phyloP scores from a whole-genome alignment of 768 basidiomycete genomes.

The Boletus reticuloceps region DNA sequence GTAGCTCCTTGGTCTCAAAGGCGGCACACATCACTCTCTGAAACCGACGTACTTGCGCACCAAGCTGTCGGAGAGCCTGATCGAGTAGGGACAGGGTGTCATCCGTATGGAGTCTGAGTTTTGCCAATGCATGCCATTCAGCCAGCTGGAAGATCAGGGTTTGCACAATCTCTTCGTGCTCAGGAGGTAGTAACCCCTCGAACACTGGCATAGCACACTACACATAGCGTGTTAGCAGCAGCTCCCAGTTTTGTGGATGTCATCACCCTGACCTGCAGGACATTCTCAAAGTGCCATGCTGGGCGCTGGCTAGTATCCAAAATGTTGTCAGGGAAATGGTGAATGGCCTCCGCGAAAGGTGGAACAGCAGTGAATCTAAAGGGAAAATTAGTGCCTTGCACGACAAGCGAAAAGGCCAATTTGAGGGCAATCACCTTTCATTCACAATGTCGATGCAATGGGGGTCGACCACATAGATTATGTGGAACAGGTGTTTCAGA shows the following conservation, averaged over 20 bases:
- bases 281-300: constrained; percentile 9
- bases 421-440: background rate
- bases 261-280: constrained; percentile 5
- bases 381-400: too few species aligned
- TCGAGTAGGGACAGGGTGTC: background rate
- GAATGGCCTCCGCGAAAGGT: constrained; percentile 21
- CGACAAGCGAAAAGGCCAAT: too few species aligned
- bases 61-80: background rate
- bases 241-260: background rate
- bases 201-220: constrained; percentile 39
- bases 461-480: background rate
- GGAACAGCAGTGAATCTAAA: background rate
- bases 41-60: background rate
- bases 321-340: constrained; percentile 33
- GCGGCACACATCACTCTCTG: background rate
- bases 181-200: constrained; percentile 34
- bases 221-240: too few species aligned
- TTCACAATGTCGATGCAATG: background rate
- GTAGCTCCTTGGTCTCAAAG: background rate
- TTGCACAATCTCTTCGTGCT: constrained; percentile 16
- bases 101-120: background rate
- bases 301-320: constrained; percentile 36
- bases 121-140: constrained; percentile 1
- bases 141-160: constrained; percentile 15
- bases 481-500: background rate